Conservation (phyloP, 495 filamentous ascomycete species). For the Penicillium parvum region DNA sequence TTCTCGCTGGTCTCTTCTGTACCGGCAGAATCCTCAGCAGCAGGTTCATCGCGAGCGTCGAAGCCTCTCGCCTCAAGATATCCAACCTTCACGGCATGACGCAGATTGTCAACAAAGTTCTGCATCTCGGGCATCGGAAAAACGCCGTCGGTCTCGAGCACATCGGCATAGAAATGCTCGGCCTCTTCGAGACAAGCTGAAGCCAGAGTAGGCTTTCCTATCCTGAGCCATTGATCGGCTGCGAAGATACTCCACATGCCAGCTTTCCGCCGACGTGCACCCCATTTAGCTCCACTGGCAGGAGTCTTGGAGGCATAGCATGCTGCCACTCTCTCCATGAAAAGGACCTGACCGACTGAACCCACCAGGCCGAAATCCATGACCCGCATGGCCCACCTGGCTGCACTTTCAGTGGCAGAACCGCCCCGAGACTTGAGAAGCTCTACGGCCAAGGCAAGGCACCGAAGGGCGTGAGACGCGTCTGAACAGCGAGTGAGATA, state of each 20-base stretch:
- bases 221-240: conserved; percentile 74
- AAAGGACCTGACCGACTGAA: conserved; percentile 68
- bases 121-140: conserved; percentile 54
- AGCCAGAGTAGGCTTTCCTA: conserved; percentile 64
- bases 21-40: conserved; percentile 22
- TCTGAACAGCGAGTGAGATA: conserved; percentile 80
- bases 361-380: conserved; percentile 74
- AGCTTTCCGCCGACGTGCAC: conserved; percentile 70
- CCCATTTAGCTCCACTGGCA: conserved; percentile 58
- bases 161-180: conserved; percentile 59
- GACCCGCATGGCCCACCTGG: conserved; percentile 73
- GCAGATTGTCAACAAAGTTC: conserved; percentile 56
- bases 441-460: conserved; percentile 70
- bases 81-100: conserved; percentile 54
- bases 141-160: conserved; percentile 52
- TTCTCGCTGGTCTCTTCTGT: conserved; percentile 63
- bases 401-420: conserved; percentile 78
- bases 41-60: conserved; percentile 31
- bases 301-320: conserved; percentile 75
- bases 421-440: conserved; percentile 74
- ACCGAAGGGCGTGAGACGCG: conserved; percentile 71
- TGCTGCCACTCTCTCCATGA: conserved; percentile 77
- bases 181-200: conserved; percentile 69
- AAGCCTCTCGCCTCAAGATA: conserved; percentile 37
- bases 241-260: conserved; percentile 86